Evolutionary conservation across 1,284 basidiomycete species (phyloP).

Genomic region (Cryptococcus jaspeensis): DNA sequence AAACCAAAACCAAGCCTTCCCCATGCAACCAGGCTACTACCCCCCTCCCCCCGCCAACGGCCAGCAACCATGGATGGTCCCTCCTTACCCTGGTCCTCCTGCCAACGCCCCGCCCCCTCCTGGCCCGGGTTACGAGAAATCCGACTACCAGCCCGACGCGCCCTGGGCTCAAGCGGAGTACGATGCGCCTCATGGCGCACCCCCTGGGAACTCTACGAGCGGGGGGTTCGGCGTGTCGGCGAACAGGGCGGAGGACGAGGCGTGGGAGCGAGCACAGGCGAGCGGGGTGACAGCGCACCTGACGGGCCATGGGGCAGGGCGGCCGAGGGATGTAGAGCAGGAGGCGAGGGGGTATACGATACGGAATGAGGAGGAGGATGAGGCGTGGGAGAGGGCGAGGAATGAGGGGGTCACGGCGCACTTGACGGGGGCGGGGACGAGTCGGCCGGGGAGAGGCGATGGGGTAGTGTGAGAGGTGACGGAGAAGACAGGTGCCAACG

Average conservation of each 20-base stretch:
- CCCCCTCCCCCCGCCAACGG: constrained; percentile 17
- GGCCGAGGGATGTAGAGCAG: constrained; percentile 6
- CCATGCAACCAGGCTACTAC: constrained; percentile 27
- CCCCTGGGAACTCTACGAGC: constrained; percentile 8
- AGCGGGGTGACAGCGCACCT: constrained; percentile 42
- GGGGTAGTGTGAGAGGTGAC: not conserved
- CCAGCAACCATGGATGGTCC: constrained; percentile 44
- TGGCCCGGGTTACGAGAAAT: constrained; percentile 27
- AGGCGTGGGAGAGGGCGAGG: constrained; percentile 42
- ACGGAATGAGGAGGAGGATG: constrained; percentile 43
- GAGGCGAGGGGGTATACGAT: constrained; percentile 24
- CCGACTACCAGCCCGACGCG: constrained; percentile 36
- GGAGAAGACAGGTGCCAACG: no score
- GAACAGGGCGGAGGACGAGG: constrained; percentile 41
- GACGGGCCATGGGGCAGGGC: constrained; percentile 30
- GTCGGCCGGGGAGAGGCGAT: not conserved
- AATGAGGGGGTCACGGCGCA: constrained; percentile 41
- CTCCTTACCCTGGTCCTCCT: constrained; percentile 37
- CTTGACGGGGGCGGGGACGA: constrained; percentile 29
- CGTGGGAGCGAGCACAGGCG: constrained; percentile 36
- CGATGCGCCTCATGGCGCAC: constrained; percentile 26
- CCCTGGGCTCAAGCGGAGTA: constrained; percentile 33
- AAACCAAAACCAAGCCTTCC: constrained; percentile 21
- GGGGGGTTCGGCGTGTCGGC: not conserved
- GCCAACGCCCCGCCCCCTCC: constrained; percentile 18